phyloP scores from a whole-genome alignment of 164 flowering plant genomes.

The Saururus chinensis region DNA sequence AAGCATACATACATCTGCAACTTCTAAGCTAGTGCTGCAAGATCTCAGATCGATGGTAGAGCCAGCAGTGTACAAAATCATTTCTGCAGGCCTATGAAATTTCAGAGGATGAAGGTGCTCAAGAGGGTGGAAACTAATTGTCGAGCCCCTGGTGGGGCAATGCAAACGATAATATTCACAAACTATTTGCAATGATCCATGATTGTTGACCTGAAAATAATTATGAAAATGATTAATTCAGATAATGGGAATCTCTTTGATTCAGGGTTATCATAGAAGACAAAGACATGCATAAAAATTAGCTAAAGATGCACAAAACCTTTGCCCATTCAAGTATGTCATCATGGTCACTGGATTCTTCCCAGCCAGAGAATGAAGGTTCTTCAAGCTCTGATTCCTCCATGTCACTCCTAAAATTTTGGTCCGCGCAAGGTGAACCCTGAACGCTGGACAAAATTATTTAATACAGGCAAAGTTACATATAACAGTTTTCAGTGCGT shows the following conservation, averaged over 20 bases:
- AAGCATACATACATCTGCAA: constrained; percentile 53
- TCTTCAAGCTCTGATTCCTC: constrained; percentile 80
- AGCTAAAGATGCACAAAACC: constrained; percentile 24
- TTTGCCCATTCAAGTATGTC: constrained; percentile 96
- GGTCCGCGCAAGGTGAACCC: constrained; percentile 71
- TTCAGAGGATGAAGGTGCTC: constrained; percentile 88
- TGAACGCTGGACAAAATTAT: constrained; percentile 46
- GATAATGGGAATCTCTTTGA: background rate
- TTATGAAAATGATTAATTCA: background rate
- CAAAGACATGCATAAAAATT: background rate
- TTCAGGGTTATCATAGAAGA: background rate
- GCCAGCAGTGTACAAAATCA: constrained; percentile 54
- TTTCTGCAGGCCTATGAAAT: constrained; percentile 62
- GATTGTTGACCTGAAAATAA: constrained; percentile 55
- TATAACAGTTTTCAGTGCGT: background rate
- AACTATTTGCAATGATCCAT: constrained; percentile 78
- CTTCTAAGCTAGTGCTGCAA: constrained; percentile 65
- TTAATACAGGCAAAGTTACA: background rate
- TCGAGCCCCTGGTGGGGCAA: constrained; percentile 67
- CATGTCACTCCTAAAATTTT: constrained; percentile 61
- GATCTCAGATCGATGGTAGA: constrained; percentile 72
- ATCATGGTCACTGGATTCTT: constrained; percentile 45
- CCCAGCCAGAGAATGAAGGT: constrained; percentile 83
- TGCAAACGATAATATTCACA: constrained; percentile 64
- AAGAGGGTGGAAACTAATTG: constrained; percentile 65